These are phyloP conservation scores for Chaetomiaceae sp. DNA, from an alignment of 2,329 filamentous ascomycete species.

Conservation along the genomic window DNA sequence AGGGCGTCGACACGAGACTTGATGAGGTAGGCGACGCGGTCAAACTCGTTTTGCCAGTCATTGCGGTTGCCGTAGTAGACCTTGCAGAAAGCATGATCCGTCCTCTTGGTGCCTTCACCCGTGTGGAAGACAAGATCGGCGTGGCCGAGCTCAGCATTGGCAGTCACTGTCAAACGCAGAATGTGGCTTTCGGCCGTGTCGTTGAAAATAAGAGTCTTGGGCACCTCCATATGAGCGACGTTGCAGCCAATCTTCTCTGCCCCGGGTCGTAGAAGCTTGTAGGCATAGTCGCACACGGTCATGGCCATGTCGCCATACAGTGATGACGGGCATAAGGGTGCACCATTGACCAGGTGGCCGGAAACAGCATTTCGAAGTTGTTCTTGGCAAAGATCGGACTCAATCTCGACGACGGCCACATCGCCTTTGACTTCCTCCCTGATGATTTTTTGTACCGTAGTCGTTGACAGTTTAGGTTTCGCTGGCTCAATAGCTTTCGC, in stretches of 20 bases:
- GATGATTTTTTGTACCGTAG: constrained; percentile 60
- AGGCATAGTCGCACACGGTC: constrained; percentile 58
- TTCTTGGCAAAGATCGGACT: constrained; percentile 61
- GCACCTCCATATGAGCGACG: constrained; percentile 44
- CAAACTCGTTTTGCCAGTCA: constrained; percentile 61
- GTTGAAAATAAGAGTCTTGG: constrained; percentile 63
- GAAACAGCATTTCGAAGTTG: constrained; percentile 58
- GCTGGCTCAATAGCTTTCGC: constrained; percentile 33
- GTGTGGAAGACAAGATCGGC: constrained; percentile 57
- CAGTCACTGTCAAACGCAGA: constrained; percentile 56
- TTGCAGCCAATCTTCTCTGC: constrained; percentile 42
- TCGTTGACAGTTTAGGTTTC: constrained; percentile 41
- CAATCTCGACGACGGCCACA: constrained; percentile 54
- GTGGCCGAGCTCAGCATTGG: constrained; percentile 50
- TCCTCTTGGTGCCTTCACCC: constrained; percentile 53
- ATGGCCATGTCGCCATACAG: constrained; percentile 48
- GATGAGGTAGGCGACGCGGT: constrained; percentile 65
- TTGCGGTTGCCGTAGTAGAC: constrained; percentile 58
- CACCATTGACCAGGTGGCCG: constrained; percentile 52
- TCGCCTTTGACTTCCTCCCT: constrained; percentile 59
- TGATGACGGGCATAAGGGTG: constrained; percentile 48
- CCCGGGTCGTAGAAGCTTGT: constrained; percentile 39
- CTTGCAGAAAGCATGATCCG: constrained; percentile 58
- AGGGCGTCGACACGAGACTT: constrained; percentile 57
- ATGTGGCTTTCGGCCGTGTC: constrained; percentile 48